phyloP scores from a whole-genome alignment of 1,139 yeast species.

The Pneumocystis oryctolagi region DNA sequence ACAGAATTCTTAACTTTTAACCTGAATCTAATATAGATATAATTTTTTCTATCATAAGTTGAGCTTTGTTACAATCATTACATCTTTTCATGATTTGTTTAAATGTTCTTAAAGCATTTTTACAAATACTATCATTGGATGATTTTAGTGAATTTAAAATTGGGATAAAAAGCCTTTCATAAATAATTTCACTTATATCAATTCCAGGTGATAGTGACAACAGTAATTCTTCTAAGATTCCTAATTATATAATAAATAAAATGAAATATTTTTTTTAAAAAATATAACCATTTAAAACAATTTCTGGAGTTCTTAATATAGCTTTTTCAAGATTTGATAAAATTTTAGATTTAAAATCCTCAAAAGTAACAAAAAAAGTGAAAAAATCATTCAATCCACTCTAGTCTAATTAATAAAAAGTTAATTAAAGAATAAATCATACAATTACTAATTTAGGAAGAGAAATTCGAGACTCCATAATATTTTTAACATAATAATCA shows the following conservation, averaged over 20 bases:
- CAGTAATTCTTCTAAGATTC: neutral
- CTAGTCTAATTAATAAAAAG: conserved; percentile 31
- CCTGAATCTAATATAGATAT: conserved; percentile 30
- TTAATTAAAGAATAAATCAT: conserved; percentile 28
- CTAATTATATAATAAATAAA: neutral
- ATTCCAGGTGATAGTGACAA: conserved; percentile 20
- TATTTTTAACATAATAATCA: conserved; percentile 19
- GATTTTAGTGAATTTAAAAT: conserved; percentile 56
- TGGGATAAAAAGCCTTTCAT: conserved; percentile 39
- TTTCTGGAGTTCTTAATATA: conserved; percentile 68
- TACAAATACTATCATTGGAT: conserved; percentile 49
- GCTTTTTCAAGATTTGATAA: conserved; percentile 62
- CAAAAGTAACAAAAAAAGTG: conserved; percentile 12
- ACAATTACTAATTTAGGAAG: conserved; percentile 17
- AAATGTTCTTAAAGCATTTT: conserved; percentile 36
- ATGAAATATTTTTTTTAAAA: conserved; percentile 25
- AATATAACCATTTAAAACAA: conserved; percentile 38
- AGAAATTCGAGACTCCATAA: conserved; percentile 22
- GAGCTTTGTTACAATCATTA: conserved; percentile 17
- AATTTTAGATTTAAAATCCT: conserved; percentile 31
- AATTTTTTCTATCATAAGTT: conserved; percentile 33
- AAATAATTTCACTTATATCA: conserved; percentile 31
- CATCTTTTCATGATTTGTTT: conserved; percentile 16
- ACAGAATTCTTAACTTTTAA: conserved; percentile 44
- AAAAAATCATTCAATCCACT: neutral